Base-by-base conservation (phyloP, 2,329 filamentous ascomycete species). In the Monascus ruber region DNA sequence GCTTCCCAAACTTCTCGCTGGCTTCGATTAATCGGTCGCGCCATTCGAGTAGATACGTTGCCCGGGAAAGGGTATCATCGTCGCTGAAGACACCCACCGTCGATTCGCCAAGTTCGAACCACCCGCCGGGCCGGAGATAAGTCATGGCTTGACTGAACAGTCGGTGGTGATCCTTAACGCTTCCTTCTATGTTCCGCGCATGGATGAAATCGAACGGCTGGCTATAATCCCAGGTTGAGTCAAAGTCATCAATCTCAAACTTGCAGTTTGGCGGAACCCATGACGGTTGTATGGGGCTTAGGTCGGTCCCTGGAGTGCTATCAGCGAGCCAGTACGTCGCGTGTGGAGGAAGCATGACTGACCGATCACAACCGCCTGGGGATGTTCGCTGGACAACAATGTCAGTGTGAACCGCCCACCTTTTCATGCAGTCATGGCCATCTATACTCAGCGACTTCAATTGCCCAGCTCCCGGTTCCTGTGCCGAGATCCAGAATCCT, bases 91-190 rank as follows among this genome's bases (percentile, higher is more conserved):
- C 47, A 11, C 44, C 52, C 5, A 54, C 48, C 7, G 53, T 51
- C 44, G 50, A 55, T 31, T 56, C 52, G 34, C 72, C 68, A 31
- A 72, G 53, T 44, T 74, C 72, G 25, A 74, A 50, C 53, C 65
- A 74, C 10, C 71, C 71, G 4, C 69, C 70, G 0, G 69, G 70
- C 38, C 63, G 64, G 6, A 74, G 62, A 53, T 52, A 41, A 8
- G 42, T 31, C 28, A 51, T 44, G 5, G 53, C 49, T 40, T 56
- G 55, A 10, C 40, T 9, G 36, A 55, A 52, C 3, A 59, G 46
- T 2, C 43, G 43, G 11, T 27, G 37, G 10, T 42, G 52, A 29
- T 57, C 46, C 9, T 45, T 45, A 9, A 58, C 44, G 4, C 43
- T 50, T 6, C 51, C 54, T 38, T 50, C 46, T 9, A 59, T 42